Percentiles rank a stretch among this genome's conserved stretches.
Evolutionary conservation across 1,284 basidiomycete species (phyloP).

Genomic region (Mycena citricolor): DNA sequence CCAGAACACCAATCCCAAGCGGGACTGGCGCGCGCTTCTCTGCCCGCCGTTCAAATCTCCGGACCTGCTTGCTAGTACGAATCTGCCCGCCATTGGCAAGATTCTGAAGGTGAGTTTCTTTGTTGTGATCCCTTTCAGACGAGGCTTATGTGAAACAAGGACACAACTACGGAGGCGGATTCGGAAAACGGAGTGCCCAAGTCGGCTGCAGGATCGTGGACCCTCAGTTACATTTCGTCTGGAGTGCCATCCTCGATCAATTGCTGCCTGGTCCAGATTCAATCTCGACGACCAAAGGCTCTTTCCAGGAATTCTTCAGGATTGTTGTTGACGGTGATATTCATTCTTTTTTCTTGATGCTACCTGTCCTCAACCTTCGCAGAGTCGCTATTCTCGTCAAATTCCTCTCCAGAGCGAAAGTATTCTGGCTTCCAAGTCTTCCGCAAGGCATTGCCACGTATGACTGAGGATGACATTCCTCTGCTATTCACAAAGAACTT

Average conservation of each 20-base stretch:
- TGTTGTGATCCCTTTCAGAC: conserved; percentile 2
- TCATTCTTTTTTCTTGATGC: neutral
- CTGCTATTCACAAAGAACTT: conserved; percentile 94
- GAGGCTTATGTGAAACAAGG: too few relatives aligned
- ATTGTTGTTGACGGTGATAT: conserved; percentile 84
- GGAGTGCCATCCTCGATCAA: conserved; percentile 81
- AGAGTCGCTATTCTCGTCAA: conserved; percentile 88
- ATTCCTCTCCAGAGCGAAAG: conserved; percentile 86
- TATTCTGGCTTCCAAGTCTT: conserved; percentile 97
- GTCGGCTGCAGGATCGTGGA: conserved; percentile 70
- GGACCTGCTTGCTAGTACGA: conserved; percentile 66
- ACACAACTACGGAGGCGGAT: conserved; percentile 58
- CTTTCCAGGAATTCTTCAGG: conserved; percentile 89
- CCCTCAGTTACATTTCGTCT: conserved; percentile 89
- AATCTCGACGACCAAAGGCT: conserved; percentile 46
- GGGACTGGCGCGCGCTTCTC: conserved; percentile 71
- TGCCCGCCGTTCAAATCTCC: conserved; percentile 76
- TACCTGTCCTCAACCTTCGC: conserved; percentile 2
- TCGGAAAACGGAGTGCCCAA: conserved; percentile 45
- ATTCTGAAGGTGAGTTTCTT: conserved; percentile 68
- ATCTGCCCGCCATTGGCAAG: conserved; percentile 72
- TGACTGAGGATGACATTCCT: conserved; percentile 68
- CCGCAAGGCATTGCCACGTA: conserved; percentile 73
- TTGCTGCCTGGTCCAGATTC: conserved; percentile 57
- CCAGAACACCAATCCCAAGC: conserved; percentile 56